These are phyloP conservation scores for Marsdenia floribunda DNA, from an alignment of 257 asterid genomes.

Conservation along the genomic window DNA sequence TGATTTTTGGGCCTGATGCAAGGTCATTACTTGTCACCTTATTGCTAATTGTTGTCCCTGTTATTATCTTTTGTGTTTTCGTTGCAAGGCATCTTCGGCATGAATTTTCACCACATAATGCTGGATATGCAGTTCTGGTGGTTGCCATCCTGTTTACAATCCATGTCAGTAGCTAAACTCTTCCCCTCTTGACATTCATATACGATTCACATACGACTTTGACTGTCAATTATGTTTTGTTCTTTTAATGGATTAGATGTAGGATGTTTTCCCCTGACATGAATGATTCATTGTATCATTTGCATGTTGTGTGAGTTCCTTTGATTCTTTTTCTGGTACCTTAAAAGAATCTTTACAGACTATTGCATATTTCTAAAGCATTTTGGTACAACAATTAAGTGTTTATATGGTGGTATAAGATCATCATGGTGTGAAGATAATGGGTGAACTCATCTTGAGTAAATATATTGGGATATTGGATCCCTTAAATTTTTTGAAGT, in stretches of 20 bases:
- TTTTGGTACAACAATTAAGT: background rate
- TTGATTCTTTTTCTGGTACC: background rate
- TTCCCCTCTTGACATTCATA: background rate
- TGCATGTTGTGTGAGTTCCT: background rate
- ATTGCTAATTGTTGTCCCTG: slow-evolving; percentile 73
- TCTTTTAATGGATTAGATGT: background rate
- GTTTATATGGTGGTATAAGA: background rate
- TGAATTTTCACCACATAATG: slow-evolving; percentile 62
- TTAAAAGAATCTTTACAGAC: background rate
- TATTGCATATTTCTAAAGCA: background rate
- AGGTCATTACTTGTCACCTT: slow-evolving; percentile 84
- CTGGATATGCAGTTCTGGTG: slow-evolving; percentile 80
- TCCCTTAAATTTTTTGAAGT: background rate
- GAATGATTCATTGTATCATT: background rate
- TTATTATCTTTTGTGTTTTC: slow-evolving; percentile 74
- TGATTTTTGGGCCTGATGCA: slow-evolving; percentile 99
- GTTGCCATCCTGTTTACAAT: slow-evolving; percentile 67
- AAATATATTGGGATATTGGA: background rate
- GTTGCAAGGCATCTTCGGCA: slow-evolving; percentile 94
- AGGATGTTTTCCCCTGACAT: background rate
- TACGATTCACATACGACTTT: background rate
- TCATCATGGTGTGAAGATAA: background rate
- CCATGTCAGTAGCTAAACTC: slow-evolving; percentile 48
- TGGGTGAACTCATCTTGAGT: background rate
- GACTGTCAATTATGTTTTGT: background rate